Evolutionary conservation across 768 basidiomycete species (phyloP), one percentile per base, ranked within the genome.

Genomic region (Myochromella boudieri): DNA sequence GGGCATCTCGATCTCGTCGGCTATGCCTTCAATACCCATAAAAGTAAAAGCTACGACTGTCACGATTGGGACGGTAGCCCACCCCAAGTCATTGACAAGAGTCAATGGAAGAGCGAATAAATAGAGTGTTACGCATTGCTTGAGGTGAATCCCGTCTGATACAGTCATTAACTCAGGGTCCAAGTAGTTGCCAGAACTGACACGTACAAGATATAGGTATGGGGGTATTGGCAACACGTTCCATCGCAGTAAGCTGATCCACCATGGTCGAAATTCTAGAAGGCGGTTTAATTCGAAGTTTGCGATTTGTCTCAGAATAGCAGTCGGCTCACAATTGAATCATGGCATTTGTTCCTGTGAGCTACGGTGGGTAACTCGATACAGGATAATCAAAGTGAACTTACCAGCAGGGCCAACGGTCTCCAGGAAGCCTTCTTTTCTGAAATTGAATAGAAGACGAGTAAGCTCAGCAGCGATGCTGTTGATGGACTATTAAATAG

Each of bases 21-120:
- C 94, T 54, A 97, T 97, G 4, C 92, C 93, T 72, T 97, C 94
- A 42, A 97, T 90, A 14, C 93, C 77, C 92, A 94, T 93, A 42
- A 97, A 78, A 0, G 89, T 94, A 70, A 95, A 93, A 6, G 91
- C 84, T 22, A 94, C 85, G 11, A 88, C 80, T 17, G 91, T 92
- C 15, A 91, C 83, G 20, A 94, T 74, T n/a, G 88, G 89, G 8
- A 95, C 75, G 60, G 87, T 88, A 37, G 75, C 78, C 87, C 90
- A 93, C 26, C 85, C 85, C 56, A 95, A 72, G 37, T 92, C 85
- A 44, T 82, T 78, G 36, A 94, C 82, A 24, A 97, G 77, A 1
- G 88, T 89, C 56, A 95, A 80, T 4, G 95, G 95, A 6, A 98
- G 76, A 15, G 91, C 82, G 61, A 94, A 93, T 6, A 98, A 81